phyloP scores from a whole-genome alignment of 2,329 filamentous ascomycete genomes.

The Coleophoma eucalyptorum region DNA sequence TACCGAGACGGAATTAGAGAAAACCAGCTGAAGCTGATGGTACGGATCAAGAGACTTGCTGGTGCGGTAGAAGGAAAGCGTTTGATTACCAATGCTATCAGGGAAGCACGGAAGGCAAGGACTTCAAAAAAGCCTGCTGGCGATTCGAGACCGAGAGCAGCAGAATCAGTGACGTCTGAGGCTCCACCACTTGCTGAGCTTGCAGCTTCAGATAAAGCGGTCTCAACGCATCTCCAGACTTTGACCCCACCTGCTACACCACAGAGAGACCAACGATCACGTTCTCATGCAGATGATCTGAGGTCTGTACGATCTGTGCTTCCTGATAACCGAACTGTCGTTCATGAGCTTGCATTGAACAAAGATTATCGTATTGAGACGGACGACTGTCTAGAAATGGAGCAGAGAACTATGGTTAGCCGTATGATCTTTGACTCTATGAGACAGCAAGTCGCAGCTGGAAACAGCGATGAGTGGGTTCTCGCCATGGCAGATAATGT shows the following conservation, averaged over 20 bases:
- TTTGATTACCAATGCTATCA: constrained; percentile 71
- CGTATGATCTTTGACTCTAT: constrained; percentile 55
- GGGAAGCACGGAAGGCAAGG: constrained; percentile 63
- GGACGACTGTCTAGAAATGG: constrained; percentile 42
- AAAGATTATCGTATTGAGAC: constrained; percentile 71
- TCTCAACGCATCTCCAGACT: constrained; percentile 40
- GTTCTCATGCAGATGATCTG: constrained; percentile 22
- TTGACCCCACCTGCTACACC: constrained; percentile 52
- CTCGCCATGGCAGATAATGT: constrained; percentile 68
- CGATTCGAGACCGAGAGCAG: constrained; percentile 66
- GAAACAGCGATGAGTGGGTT: constrained; percentile 64
- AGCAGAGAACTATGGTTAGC: constrained; percentile 57
- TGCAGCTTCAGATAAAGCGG: constrained; percentile 33
- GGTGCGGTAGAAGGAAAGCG: constrained; percentile 68
- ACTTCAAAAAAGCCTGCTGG: constrained; percentile 62
- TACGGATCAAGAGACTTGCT: constrained; percentile 74
- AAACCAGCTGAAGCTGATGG: constrained; percentile 75
- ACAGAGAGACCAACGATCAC: constrained; percentile 16
- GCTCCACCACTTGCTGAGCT: constrained; percentile 36
- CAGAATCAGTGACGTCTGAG: constrained; percentile 32
- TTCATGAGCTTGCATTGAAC: constrained; percentile 78
- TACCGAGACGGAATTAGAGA: constrained; percentile 78
- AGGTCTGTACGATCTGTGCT: constrained; percentile 42
- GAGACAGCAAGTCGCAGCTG: constrained; percentile 56
- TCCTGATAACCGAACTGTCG: constrained; percentile 69